These are phyloP conservation scores for Phoma herbarum DNA, from an alignment of 2,329 filamentous ascomycete genomes.

Conservation along the genomic window DNA sequence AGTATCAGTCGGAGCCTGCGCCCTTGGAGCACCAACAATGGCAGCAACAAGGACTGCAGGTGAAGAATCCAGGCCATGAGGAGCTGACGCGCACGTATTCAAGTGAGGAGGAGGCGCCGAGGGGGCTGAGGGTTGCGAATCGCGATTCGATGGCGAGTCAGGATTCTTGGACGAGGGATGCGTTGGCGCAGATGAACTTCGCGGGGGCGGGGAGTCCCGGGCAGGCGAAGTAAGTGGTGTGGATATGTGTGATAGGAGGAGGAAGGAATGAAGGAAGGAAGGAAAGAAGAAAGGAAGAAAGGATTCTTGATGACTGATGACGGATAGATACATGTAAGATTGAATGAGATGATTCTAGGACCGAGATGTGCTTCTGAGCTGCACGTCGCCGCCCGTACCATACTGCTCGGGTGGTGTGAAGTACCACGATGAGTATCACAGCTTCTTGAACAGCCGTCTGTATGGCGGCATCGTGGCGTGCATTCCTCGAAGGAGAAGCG, in stretches of 20 bases:
- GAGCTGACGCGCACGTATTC: constrained; percentile 13
- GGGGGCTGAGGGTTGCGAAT: constrained; percentile 54
- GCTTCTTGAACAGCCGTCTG: too few relatives aligned
- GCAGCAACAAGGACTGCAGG: constrained; percentile 12
- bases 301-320: background rate
- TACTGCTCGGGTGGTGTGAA: too few relatives aligned
- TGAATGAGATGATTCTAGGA: background rate
- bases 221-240: constrained; percentile 5
- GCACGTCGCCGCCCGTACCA: too few relatives aligned
- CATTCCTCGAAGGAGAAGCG: too few relatives aligned
- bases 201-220: constrained; percentile 6
- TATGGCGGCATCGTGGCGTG: too few relatives aligned
- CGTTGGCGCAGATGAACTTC: constrained; percentile 23
- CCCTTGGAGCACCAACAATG: constrained; percentile 10
- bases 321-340: background rate
- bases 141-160: constrained; percentile 40
- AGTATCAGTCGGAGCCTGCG: constrained; percentile 16
- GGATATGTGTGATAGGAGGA: background rate
- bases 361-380: too few relatives aligned
- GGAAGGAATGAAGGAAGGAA: too few relatives aligned
- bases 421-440: too few relatives aligned
- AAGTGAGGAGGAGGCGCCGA: constrained; percentile 22
- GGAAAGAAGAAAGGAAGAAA: too few relatives aligned
- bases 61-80: constrained; percentile 4
- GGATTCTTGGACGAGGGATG: constrained; percentile 21